Conservation (phyloP, 805 yeast genomes). For the Tetrapisispora pingtungensis region DNA sequence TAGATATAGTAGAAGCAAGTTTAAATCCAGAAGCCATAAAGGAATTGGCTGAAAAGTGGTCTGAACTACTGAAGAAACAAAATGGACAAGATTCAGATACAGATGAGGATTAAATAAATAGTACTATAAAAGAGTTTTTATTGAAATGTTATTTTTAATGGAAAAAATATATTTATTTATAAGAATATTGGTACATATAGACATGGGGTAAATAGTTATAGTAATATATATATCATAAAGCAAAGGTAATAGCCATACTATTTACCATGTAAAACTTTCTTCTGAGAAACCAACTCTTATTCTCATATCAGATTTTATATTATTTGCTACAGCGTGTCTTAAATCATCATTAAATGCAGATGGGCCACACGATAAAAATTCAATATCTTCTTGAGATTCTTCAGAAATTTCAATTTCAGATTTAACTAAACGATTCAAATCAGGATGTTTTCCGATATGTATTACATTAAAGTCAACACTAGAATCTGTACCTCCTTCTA, state of each 20-base stretch:
- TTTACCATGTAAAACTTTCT: slow-evolving; percentile 31
- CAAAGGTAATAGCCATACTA: too few relatives aligned
- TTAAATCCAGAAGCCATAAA: slow-evolving; percentile 58
- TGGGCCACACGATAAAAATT: slow-evolving; percentile 56
- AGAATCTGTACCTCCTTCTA: not conserved
- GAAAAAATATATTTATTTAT: not conserved
- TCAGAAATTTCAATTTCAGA: slow-evolving; percentile 26
- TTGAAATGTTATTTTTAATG: too few relatives aligned
- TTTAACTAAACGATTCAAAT: slow-evolving; percentile 31
- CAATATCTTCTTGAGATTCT: slow-evolving; percentile 35
- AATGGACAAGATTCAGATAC: slow-evolving; percentile 1
- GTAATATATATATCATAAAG: not conserved
- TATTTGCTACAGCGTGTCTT: slow-evolving; percentile 37
- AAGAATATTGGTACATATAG: not conserved
- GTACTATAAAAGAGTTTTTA: too few relatives aligned
- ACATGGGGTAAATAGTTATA: not conserved
- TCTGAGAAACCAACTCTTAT: slow-evolving; percentile 27
- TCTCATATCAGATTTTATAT: slow-evolving; percentile 22
- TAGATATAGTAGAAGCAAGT: slow-evolving; percentile 80
- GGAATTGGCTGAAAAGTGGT: slow-evolving; percentile 57
- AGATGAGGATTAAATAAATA: slow-evolving; percentile 5
- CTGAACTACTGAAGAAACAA: slow-evolving; percentile 29
- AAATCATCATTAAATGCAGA: slow-evolving; percentile 46
- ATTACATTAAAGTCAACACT: slow-evolving; percentile 8
- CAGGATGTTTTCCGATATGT: slow-evolving; percentile 38